These are phyloP conservation scores for Penicillium sp. DNA, from an alignment of 2,329 filamentous ascomycete species.

Conservation along the genomic window DNA sequence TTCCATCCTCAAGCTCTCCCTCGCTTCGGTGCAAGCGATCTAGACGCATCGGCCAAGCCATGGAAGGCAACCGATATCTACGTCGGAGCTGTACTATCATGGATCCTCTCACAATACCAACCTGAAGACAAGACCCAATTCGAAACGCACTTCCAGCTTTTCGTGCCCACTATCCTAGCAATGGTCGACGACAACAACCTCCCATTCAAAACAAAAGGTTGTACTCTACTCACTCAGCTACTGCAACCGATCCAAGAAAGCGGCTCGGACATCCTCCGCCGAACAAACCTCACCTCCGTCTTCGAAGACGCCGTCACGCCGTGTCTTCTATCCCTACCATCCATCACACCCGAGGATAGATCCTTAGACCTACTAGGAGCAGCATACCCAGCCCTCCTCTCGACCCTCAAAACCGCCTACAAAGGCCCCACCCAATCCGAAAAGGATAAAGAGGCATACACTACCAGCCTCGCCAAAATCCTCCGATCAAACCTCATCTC, in stretches of 20 bases:
- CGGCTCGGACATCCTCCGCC: slow-evolving; percentile 41
- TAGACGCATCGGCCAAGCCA: slow-evolving; percentile 41
- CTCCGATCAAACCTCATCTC: slow-evolving; percentile 39
- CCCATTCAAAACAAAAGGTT: slow-evolving; percentile 42
- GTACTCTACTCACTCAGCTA: slow-evolving; percentile 36
- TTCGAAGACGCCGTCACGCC: slow-evolving; percentile 54
- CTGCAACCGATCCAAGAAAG: slow-evolving; percentile 37
- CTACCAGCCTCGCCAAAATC: slow-evolving; percentile 27
- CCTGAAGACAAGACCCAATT: slow-evolving; percentile 29
- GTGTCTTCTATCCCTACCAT: slow-evolving; percentile 73
- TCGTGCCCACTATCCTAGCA: slow-evolving; percentile 45
- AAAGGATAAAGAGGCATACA: slow-evolving; percentile 26
- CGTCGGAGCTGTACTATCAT: slow-evolving; percentile 36
- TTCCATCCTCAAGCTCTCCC: slow-evolving; percentile 40
- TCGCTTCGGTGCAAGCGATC: slow-evolving; percentile 37
- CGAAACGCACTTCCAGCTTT: slow-evolving; percentile 47
- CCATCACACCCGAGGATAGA: slow-evolving; percentile 71
- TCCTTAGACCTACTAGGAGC: slow-evolving; percentile 63
- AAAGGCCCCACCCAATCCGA: slow-evolving; percentile 28
- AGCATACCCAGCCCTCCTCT: slow-evolving; percentile 67
- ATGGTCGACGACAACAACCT: slow-evolving; percentile 45
- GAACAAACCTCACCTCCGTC: slow-evolving; percentile 47
- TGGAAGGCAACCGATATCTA: slow-evolving; percentile 42
- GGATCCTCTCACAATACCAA: slow-evolving; percentile 41
- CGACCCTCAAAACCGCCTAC: slow-evolving; percentile 53